Evolutionary conservation across 306 rosid species (phyloP).

Genomic region (Lathyrus sativus): DNA sequence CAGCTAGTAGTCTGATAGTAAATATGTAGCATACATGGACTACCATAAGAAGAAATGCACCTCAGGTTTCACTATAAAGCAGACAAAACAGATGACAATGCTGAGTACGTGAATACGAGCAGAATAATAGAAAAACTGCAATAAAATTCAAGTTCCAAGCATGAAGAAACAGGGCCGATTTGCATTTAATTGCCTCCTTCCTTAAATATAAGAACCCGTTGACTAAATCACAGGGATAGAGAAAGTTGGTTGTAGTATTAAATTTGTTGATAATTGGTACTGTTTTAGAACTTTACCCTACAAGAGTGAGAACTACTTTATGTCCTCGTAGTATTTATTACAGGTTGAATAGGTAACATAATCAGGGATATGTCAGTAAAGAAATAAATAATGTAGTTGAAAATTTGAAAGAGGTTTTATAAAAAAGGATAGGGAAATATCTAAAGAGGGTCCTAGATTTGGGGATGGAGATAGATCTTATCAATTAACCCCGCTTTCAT

Average conservation of each 20-base stretch:
- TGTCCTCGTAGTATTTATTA: neutral
- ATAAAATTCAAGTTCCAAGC: slow-evolving; percentile 4
- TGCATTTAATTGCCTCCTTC: neutral
- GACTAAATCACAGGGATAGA: neutral
- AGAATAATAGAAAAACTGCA: slow-evolving; percentile 29
- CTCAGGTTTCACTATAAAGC: neutral
- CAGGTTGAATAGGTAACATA: neutral
- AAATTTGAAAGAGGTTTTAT: neutral
- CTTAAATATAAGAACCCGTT: neutral
- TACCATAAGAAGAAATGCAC: slow-evolving; percentile 24
- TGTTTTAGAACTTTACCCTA: neutral
- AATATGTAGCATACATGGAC: neutral
- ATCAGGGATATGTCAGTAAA: neutral
- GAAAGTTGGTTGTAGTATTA: neutral
- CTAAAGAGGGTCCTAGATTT: no score
- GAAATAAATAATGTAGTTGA: neutral
- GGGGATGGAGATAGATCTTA: neutral
- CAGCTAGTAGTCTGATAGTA: slow-evolving; percentile 4
- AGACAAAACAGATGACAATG: neutral
- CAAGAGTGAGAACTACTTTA: neutral
- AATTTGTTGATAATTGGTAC: neutral
- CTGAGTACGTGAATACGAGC: slow-evolving; percentile 10
- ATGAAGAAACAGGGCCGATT: neutral
- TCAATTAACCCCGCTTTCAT: slow-evolving; percentile 12
- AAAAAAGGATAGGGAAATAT: neutral